A percentile compares a stretch with the other conserved stretches of the same genome.
phyloP scores from a whole-genome alignment of 1,284 basidiomycete species.

The Leccinum ambiguum region DNA sequence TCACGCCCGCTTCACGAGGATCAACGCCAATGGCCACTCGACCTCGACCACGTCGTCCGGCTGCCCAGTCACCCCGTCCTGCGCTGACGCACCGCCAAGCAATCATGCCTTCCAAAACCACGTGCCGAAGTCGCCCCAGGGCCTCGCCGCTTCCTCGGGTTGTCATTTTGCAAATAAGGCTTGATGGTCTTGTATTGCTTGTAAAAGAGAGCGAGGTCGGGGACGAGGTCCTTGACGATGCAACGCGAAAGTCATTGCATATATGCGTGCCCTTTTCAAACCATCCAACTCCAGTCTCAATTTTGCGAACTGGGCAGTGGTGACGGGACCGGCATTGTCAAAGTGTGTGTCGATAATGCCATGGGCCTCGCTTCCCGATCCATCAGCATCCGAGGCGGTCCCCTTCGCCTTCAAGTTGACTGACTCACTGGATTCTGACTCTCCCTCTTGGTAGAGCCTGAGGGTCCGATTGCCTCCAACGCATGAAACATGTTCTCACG shows the following conservation, averaged over 20 bases:
- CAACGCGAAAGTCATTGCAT: neutral
- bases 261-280: slow-evolving; percentile 48
- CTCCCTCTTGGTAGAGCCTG: slow-evolving; percentile 39
- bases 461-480: neutral
- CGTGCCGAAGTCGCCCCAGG: slow-evolving; percentile 62
- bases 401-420: slow-evolving; percentile 57
- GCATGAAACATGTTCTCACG: slow-evolving; percentile 3
- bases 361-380: slow-evolving; percentile 17
- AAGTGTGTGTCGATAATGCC: slow-evolving; percentile 23
- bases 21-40: slow-evolving; percentile 75
- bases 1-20: slow-evolving; percentile 49
- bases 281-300: slow-evolving; percentile 42
- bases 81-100: slow-evolving; percentile 38
- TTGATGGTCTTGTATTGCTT: slow-evolving; percentile 99
- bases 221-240: slow-evolving; percentile 98
- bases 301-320: slow-evolving; percentile 35
- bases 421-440: slow-evolving; percentile 34
- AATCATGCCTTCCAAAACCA: slow-evolving; percentile 55
- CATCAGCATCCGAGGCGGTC: slow-evolving; percentile 28
- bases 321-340: slow-evolving; percentile 29
- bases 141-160: slow-evolving; percentile 54
- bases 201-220: slow-evolving; percentile 89
- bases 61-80: slow-evolving; percentile 33
- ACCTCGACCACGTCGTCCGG: slow-evolving; percentile 54
- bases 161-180: slow-evolving; percentile 92